These are phyloP conservation scores for Comarum palustre DNA, from an alignment of 306 rosid genomes.

Conservation along the genomic window DNA sequence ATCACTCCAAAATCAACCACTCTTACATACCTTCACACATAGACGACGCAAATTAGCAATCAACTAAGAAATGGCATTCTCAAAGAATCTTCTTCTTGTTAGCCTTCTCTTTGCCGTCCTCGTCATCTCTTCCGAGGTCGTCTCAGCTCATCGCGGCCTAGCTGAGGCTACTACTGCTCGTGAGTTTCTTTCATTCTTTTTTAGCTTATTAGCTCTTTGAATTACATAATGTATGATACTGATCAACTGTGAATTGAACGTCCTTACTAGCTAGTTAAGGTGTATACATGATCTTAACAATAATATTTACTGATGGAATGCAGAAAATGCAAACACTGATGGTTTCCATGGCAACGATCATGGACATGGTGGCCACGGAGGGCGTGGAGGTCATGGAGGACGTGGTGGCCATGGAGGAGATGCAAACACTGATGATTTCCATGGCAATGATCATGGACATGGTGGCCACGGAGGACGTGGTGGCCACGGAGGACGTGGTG, in stretches of 20 bases:
- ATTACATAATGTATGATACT: too few species aligned
- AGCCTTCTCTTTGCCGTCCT: not conserved
- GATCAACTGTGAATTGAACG: too few species aligned
- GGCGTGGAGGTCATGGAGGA: not conserved
- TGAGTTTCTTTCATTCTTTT: not conserved
- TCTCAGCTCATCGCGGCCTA: not conserved
- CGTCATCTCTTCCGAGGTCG: constrained; percentile 3
- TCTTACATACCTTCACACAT: not conserved
- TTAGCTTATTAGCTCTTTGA: not conserved
- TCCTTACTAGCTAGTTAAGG: too few species aligned
- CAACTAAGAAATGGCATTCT: constrained; percentile 1
- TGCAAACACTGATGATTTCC: not conserved
- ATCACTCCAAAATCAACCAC: not conserved
- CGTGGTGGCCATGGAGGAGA: not conserved
- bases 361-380: not conserved
- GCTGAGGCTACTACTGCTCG: not conserved
- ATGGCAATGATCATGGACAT: constrained; percentile 2
- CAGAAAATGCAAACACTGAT: not conserved
- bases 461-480: not conserved
- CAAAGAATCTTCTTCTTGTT: constrained; percentile 7
- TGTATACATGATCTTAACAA: not conserved
- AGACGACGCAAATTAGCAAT: not conserved
- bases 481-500: not conserved
- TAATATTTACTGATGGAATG: not conserved
- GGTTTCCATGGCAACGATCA: not conserved